These are phyloP conservation scores for Ogataea angusta DNA, from an alignment of 805 yeast species.

Conservation along the genomic window DNA sequence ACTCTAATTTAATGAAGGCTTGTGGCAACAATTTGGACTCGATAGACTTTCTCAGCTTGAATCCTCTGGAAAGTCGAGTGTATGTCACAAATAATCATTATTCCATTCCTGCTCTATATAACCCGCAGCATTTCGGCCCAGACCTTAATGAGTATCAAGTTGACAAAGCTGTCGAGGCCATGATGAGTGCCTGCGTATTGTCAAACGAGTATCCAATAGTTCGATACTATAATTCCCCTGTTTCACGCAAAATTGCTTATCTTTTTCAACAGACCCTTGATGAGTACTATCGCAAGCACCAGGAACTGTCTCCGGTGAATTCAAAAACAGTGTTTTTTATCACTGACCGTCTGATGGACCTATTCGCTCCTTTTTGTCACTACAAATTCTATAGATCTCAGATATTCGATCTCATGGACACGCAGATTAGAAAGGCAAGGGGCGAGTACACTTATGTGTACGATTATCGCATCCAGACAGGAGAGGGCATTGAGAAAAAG, in stretches of 20 bases:
- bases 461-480: conserved; percentile 27
- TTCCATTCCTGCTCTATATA: conserved; percentile 73
- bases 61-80: conserved; percentile 67
- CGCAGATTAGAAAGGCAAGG: conserved; percentile 23
- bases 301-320: conserved; percentile 56
- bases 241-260: conserved; percentile 56
- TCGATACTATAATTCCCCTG: conserved; percentile 61
- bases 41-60: conserved; percentile 44
- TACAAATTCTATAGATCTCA: conserved; percentile 90
- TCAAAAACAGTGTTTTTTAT: conserved; percentile 61
- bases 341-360: conserved; percentile 80
- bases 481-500: conserved; percentile 26
- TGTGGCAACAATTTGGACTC: conserved; percentile 20
- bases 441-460: conserved; percentile 27
- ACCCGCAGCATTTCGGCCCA: conserved; percentile 59
- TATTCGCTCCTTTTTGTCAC: conserved; percentile 79
- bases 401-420: conserved; percentile 65
- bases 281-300: conserved; percentile 66
- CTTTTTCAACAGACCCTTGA: conserved; percentile 71
- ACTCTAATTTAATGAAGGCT: conserved; percentile 21
- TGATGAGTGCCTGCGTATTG: conserved; percentile 69
- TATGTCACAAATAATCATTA: conserved; percentile 62
- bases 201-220: conserved; percentile 89
- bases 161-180: conserved; percentile 53
- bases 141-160: conserved; percentile 61